phyloP scores from a whole-genome alignment of 805 yeast species.

The Starmerella potacharoeniae region DNA sequence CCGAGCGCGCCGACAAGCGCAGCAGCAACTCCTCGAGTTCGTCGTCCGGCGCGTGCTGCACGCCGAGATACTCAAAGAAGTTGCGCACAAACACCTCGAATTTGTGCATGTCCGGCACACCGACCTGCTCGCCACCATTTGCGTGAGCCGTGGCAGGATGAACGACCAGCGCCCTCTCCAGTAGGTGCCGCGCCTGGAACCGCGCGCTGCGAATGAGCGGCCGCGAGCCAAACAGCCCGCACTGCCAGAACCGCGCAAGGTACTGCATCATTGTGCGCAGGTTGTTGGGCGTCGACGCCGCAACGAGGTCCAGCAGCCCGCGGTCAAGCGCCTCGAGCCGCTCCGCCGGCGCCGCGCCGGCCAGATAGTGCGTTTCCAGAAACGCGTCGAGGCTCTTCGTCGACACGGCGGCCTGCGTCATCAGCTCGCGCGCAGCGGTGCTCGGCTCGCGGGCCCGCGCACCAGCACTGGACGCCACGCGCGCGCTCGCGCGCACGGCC shows the following conservation, averaged over 20 bases:
- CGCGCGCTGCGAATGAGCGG: constrained; percentile 22
- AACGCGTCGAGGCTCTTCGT: constrained; percentile 20
- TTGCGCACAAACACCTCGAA: constrained; percentile 21
- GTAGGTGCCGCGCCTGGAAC: constrained; percentile 20
- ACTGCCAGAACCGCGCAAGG: constrained; percentile 23
- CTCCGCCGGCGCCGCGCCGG: constrained; percentile 11
- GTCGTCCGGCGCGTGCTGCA: constrained; percentile 6
- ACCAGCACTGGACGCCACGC: not conserved
- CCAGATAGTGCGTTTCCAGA: constrained; percentile 16
- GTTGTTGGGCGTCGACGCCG: constrained; percentile 19
- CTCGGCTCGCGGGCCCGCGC: not conserved
- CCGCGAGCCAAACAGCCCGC: constrained; percentile 21
- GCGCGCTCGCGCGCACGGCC: not conserved
- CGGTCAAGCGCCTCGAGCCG: constrained; percentile 16
- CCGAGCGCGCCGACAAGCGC: constrained; percentile 23
- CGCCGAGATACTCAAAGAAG: constrained; percentile 18
- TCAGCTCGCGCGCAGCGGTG: constrained; percentile 10
- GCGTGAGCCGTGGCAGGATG: constrained; percentile 19
- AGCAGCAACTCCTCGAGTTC: constrained; percentile 23
- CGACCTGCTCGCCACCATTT: constrained; percentile 20
- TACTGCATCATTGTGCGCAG: constrained; percentile 23
- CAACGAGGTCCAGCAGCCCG: constrained; percentile 19
- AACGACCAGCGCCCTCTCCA: constrained; percentile 22
- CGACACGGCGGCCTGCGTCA: constrained; percentile 17
- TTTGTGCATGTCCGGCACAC: constrained; percentile 22